A percentile compares a stretch with the other conserved stretches of the same genome.
Evolutionary conservation across 2,329 filamentous ascomycete species (phyloP).

Genomic region (Calonectria pteridis): DNA sequence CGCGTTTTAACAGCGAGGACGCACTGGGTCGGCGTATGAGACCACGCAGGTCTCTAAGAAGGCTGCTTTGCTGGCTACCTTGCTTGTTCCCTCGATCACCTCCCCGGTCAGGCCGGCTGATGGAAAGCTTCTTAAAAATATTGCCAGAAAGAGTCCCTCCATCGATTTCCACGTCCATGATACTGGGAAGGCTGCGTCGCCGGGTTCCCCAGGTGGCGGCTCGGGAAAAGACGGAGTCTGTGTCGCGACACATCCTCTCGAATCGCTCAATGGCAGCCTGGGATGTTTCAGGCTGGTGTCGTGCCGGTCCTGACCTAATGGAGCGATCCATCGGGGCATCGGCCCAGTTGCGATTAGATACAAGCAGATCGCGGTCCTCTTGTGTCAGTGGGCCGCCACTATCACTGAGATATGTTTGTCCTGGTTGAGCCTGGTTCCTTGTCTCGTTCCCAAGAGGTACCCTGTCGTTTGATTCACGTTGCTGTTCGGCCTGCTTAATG

Average conservation of each 20-base stretch:
- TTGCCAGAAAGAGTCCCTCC: slow-evolving; percentile 70
- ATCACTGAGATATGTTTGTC: slow-evolving; percentile 63
- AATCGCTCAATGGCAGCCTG: slow-evolving; percentile 67
- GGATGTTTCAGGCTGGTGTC: slow-evolving; percentile 63
- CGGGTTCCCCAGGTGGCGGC: slow-evolving; percentile 79
- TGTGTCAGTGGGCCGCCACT: slow-evolving; percentile 58
- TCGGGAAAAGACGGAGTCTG: slow-evolving; percentile 70
- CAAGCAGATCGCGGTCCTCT: slow-evolving; percentile 64
- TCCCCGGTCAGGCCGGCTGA: slow-evolving; percentile 60
- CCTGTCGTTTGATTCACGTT: slow-evolving; percentile 50
- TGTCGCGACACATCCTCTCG: slow-evolving; percentile 65
- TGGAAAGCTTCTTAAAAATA: slow-evolving; percentile 72
- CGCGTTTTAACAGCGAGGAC: slow-evolving; percentile 60
- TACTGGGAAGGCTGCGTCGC: slow-evolving; percentile 72
- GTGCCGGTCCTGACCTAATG: slow-evolving; percentile 53
- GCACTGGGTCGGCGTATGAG: slow-evolving; percentile 65
- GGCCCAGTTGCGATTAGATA: slow-evolving; percentile 61
- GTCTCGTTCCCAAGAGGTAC: slow-evolving; percentile 62
- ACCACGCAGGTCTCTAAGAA: slow-evolving; percentile 63
- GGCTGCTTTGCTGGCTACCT: slow-evolving; percentile 58
- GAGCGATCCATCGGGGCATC: slow-evolving; percentile 60
- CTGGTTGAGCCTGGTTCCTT: slow-evolving; percentile 62
- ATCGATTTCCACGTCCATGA: slow-evolving; percentile 66
- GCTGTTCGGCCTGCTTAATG: slow-evolving; percentile 39
- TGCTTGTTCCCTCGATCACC: slow-evolving; percentile 61